Evolutionary conservation across 345 rosid species (phyloP).

Genomic region (Trapa bicornis): DNA sequence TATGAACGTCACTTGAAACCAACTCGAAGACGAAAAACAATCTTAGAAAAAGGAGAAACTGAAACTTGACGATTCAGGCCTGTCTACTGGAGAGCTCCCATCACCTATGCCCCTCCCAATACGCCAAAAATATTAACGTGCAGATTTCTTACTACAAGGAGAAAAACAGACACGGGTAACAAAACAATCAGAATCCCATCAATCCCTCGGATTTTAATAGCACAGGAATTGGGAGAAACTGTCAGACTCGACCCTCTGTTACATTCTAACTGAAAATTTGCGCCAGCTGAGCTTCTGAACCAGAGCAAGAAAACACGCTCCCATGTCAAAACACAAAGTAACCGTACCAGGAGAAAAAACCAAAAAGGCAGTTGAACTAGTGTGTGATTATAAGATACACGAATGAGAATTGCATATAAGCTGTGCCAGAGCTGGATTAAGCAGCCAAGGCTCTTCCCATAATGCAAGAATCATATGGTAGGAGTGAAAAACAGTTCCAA

Average conservation of each 20-base stretch:
- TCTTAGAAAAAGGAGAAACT: too few relatives aligned
- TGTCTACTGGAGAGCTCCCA: too few relatives aligned
- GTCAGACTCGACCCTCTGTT: background rate
- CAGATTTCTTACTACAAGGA: background rate
- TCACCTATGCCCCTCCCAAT: too few relatives aligned
- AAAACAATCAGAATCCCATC: background rate
- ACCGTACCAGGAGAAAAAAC: background rate
- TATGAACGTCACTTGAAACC: too few relatives aligned
- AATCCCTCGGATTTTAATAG: background rate
- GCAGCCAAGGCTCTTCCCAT: background rate
- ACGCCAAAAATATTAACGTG: too few relatives aligned
- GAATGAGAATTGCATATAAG: background rate
- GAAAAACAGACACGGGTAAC: background rate
- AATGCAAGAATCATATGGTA: background rate
- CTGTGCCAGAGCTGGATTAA: background rate
- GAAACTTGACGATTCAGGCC: too few relatives aligned
- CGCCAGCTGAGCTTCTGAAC: background rate
- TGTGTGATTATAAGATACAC: background rate
- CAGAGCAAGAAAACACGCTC: conserved; percentile 9
- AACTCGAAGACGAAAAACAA: too few relatives aligned
- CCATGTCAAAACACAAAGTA: background rate
- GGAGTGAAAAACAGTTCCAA: background rate
- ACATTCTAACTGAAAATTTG: background rate
- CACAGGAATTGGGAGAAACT: background rate
- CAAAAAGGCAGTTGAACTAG: background rate